These are phyloP conservation scores for Saccharomycopsis guyanensis DNA, from an alignment of 805 yeast genomes.

Conservation along the genomic window DNA sequence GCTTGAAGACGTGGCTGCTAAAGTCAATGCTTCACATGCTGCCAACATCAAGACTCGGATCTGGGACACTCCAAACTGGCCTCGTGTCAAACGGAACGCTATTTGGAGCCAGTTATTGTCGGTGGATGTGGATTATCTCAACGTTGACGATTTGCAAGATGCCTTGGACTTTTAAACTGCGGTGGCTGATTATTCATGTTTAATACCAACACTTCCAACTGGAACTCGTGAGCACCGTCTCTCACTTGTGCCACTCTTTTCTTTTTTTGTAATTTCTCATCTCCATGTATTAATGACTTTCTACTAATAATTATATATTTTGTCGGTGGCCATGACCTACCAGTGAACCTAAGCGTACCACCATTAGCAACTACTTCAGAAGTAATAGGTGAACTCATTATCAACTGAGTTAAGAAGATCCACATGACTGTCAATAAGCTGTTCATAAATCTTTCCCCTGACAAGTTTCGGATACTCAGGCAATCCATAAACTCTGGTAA, in stretches of 20 bases:
- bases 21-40: conserved; percentile 39
- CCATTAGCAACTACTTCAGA: too few relatives aligned
- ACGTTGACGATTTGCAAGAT: conserved; percentile 50
- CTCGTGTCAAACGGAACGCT: conserved; percentile 34
- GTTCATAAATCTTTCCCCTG: conserved; percentile 41
- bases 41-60: conserved; percentile 48
- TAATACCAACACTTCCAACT: not conserved
- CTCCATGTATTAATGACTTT: not conserved
- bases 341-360: too few relatives aligned
- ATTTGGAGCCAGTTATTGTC: conserved; percentile 44
- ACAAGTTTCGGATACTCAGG: conserved; percentile 54
- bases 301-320: not conserved
- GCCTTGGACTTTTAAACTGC: conserved; percentile 25
- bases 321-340: too few relatives aligned
- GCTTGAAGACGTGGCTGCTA: conserved; percentile 23
- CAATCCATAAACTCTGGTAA: too few relatives aligned
- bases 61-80: conserved; percentile 74
- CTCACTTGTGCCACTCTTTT: too few relatives aligned
- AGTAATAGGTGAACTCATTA: conserved; percentile 31
- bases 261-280: too few relatives aligned
- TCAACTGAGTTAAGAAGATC: conserved; percentile 61
- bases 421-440: conserved; percentile 38
- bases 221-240: not conserved
- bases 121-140: conserved; percentile 49
- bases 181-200: not conserved